Conservation (phyloP, 2,329 filamentous ascomycete species). For the Diaporthe aspalathi region DNA sequence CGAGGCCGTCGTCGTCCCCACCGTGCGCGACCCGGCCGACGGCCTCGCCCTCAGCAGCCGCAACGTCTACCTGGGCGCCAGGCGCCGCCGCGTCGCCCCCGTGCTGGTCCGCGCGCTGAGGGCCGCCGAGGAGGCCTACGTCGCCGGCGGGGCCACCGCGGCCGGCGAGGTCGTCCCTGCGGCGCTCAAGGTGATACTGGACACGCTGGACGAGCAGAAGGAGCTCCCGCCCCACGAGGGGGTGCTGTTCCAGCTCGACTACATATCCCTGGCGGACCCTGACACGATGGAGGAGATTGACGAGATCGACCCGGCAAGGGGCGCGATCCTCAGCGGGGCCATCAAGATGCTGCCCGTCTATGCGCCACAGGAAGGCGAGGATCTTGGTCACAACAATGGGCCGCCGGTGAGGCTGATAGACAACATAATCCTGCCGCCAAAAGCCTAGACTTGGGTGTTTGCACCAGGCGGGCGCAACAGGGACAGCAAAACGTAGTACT, state of each 20-base stretch:
- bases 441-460: neutral
- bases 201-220: conserved; percentile 70
- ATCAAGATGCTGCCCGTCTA: conserved; percentile 90
- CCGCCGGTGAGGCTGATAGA: conserved; percentile 91
- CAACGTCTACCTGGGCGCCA: conserved; percentile 89
- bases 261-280: conserved; percentile 90
- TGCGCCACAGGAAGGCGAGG: conserved; percentile 75
- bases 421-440: conserved; percentile 79
- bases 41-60: conserved; percentile 91
- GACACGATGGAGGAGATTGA: conserved; percentile 84
- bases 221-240: conserved; percentile 69
- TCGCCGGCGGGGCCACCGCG: conserved; percentile 60
- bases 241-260: conserved; percentile 85
- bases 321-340: conserved; percentile 89
- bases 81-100: conserved; percentile 77
- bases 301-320: conserved; percentile 73
- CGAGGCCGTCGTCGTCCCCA: conserved; percentile 78
- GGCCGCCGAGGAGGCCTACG: conserved; percentile 77
- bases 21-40: conserved; percentile 73
- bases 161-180: conserved; percentile 78
- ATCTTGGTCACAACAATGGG: conserved; percentile 77
- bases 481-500: neutral
- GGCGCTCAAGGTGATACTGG: conserved; percentile 70
- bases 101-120: conserved; percentile 77
- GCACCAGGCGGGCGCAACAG: neutral